Evolutionary conservation across 148 eudicot species (phyloP).

Genomic region (Silene latifolia): DNA sequence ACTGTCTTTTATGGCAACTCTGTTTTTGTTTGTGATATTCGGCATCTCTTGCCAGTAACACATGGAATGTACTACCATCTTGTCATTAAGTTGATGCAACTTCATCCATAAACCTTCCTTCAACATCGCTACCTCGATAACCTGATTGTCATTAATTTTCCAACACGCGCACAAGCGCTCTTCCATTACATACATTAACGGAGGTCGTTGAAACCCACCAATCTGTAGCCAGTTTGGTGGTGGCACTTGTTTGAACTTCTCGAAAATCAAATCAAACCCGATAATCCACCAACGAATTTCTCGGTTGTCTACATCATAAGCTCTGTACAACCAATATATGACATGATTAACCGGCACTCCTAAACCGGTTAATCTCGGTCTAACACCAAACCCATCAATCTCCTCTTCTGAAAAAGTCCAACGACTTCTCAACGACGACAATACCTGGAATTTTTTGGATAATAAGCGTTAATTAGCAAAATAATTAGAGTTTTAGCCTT

Average conservation of each 20-base stretch:
- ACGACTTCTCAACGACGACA: background rate
- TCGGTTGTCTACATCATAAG: background rate
- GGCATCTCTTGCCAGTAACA: slow-evolving; percentile 4
- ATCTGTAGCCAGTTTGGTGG: background rate
- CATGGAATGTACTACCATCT: background rate
- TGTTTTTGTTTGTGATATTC: background rate
- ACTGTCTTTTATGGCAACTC: background rate
- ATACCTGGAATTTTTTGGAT: no score
- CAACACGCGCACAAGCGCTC: background rate
- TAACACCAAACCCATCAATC: background rate
- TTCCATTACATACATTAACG: slow-evolving; percentile 11
- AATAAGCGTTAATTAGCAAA: no score
- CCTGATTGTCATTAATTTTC: background rate
- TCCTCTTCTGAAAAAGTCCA: slow-evolving; percentile 7
- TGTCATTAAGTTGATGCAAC: background rate
- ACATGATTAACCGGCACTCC: background rate
- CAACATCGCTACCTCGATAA: background rate
- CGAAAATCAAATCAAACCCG: slow-evolving; percentile 12
- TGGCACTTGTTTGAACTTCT: background rate
- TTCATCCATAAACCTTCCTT: slow-evolving; percentile 4
- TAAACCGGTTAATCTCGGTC: background rate
- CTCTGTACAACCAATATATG: background rate
- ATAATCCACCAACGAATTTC: slow-evolving; percentile 8
- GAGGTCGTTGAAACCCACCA: slow-evolving; percentile 1
- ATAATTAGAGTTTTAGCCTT: no score